Conservation (phyloP, 345 rosid genomes). For the Pistacia atlantica region DNA sequence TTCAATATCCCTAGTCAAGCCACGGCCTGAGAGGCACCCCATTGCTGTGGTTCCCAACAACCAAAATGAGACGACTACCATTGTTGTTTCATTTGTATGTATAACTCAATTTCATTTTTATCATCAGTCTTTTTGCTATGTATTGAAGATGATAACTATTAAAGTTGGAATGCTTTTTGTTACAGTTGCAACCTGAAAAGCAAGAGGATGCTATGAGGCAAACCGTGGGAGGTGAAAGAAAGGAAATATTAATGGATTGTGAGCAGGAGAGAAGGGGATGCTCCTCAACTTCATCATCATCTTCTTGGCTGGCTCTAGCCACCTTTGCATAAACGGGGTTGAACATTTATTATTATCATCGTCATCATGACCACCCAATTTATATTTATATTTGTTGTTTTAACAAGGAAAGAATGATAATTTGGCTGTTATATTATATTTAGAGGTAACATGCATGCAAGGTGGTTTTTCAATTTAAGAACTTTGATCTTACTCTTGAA, state of each 20-base stretch:
- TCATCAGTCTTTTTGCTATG: too few species aligned
- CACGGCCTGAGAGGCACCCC: conserved; percentile 48
- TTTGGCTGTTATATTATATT: background rate
- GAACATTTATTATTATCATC: background rate
- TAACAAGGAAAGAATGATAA: background rate
- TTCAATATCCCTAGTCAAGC: conserved; percentile 45
- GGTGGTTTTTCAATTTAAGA: too few species aligned
- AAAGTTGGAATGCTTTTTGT: too few species aligned
- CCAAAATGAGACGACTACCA: conserved; percentile 20
- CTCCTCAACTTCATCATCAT: conserved; percentile 15
- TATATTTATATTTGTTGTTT: background rate
- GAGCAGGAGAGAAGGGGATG: conserved; percentile 20
- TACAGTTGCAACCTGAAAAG: too few species aligned
- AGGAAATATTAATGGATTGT: conserved; percentile 10
- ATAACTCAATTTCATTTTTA: too few species aligned
- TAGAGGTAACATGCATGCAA: background rate
- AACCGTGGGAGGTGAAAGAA: conserved; percentile 6
- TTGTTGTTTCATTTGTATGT: conserved; percentile 26
- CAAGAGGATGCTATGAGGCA: conserved; percentile 3
- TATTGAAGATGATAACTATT: too few species aligned
- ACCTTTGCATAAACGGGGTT: conserved; percentile 15
- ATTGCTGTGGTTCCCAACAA: conserved; percentile 43
- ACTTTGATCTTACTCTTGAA: background rate
- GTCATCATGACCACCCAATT: background rate
- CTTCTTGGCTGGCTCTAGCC: conserved; percentile 33